Evolutionary conservation across 257 asterid genomes (phyloP), one percentile per base, ranked within the genome.

Genomic region (Lycium barbarum): DNA sequence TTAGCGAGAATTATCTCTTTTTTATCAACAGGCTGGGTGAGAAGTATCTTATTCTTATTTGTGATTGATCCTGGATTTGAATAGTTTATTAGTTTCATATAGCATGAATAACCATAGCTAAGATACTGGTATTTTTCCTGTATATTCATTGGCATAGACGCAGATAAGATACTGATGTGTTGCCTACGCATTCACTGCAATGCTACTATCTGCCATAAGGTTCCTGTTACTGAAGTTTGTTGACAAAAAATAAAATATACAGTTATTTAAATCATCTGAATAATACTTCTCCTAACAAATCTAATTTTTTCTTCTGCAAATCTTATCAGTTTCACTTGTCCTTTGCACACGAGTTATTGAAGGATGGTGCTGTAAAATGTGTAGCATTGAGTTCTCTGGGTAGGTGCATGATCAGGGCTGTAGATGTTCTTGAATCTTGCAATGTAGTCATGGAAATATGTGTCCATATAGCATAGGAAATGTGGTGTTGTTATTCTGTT

Each of bases 371-470:
- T 11, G 18, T 62, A 72, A 43, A 3, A 62, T 62, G 68, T 63
- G 40, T 63, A 22, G 38, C 15, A 47, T 49, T 49, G 62, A n/a
- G 43, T 74, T 74, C 38, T 73, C 62, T 0, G 1, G 22, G 61
- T 74, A 20, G 40, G 61, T 51, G 43, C 61, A 49, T 22, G n/a
- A n/a, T 74, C 81, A 49, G 81, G 40, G 62, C 13, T 49, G 20
- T 22, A 45, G 81, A 20, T 74, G 81, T n/a, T 74, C 36, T 49
- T 74, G 61, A 49, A 74, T 22, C n/a, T 47, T 47, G 62, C 81
- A 0, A 40, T 9, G 57, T 71, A 71, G 40, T 22, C 61, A 20
- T 74, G 81, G 43, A 10, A 47, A 49, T 74, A 74, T 20, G 81
- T 49, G 80, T 12, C 81, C 13, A 74, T 74, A 74, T 71, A 49